phyloP scores from a whole-genome alignment of 148 eudicot species.

The Chenopodium album region DNA sequence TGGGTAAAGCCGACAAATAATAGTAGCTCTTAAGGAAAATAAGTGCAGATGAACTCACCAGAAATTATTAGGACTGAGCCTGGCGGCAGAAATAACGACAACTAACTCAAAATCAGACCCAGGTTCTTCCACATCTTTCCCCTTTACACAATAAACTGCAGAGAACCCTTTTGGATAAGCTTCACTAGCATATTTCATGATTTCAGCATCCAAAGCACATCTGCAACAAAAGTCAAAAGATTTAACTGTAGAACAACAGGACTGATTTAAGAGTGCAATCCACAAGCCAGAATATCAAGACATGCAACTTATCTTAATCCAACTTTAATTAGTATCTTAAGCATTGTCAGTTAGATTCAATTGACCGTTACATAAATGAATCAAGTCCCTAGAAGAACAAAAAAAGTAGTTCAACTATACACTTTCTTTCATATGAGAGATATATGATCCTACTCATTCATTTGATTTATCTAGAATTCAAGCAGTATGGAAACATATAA shows the following conservation, averaged over 20 bases:
- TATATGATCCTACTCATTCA: not conserved
- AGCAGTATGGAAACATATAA: not conserved
- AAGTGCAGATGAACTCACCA: conserved; percentile 43
- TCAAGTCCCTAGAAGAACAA: not conserved
- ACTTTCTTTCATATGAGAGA: not conserved
- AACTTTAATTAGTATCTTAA: not conserved
- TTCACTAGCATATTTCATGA: conserved; percentile 74
- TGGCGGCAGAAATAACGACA: conserved; percentile 88
- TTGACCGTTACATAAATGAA: not conserved
- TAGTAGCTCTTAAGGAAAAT: not conserved
- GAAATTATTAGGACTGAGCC: conserved; percentile 91
- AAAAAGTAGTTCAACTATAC: not conserved
- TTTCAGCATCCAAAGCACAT: conserved; percentile 83
- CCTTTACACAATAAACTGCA: conserved; percentile 73
- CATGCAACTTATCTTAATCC: not conserved
- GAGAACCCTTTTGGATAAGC: conserved; percentile 89
- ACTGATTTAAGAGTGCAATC: not conserved
- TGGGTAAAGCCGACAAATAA: conserved; percentile 1
- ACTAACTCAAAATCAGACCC: conserved; percentile 87
- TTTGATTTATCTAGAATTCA: not conserved
- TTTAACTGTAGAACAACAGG: conserved; percentile 8
- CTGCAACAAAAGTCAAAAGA: conserved; percentile 38
- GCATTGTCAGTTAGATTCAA: not conserved
- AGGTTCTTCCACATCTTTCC: conserved; percentile 88
- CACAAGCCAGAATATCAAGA: not conserved